These are phyloP conservation scores for Penium margaritaceum DNA, from an alignment of 139 green algal genomes.

Conservation along the genomic window DNA sequence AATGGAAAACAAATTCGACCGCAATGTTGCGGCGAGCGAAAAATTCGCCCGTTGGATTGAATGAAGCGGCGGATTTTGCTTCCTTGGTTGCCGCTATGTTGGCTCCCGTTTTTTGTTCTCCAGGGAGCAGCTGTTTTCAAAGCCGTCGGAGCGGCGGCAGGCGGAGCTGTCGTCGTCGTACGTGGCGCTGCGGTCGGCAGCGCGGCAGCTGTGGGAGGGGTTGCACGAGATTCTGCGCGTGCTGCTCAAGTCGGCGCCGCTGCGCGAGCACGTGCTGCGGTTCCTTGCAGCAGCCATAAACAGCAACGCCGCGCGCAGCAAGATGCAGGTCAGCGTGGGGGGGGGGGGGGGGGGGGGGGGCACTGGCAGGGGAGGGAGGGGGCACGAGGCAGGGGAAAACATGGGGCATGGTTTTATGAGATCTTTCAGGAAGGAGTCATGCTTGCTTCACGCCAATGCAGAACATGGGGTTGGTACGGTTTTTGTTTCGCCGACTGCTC, in stretches of 20 bases:
- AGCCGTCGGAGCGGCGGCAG: slow-evolving; percentile 23
- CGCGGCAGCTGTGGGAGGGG: slow-evolving; percentile 41
- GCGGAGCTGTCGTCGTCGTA: slow-evolving; percentile 41
- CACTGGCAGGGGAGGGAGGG: neutral
- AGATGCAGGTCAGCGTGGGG: slow-evolving; percentile 59
- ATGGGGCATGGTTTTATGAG: too few species aligned
- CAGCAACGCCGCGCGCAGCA: slow-evolving; percentile 69
- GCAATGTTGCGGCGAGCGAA: too few species aligned
- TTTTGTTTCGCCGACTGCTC: too few species aligned
- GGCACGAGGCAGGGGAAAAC: neutral
- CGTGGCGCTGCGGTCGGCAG: slow-evolving; percentile 53
- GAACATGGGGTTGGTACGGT: too few species aligned
- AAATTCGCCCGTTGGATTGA: too few species aligned
- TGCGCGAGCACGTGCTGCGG: slow-evolving; percentile 60
- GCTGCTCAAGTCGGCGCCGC: slow-evolving; percentile 62
- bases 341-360: neutral
- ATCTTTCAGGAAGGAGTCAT: too few species aligned
- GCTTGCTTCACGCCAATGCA: too few species aligned
- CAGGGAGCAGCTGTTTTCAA: slow-evolving; percentile 39
- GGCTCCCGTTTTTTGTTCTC: too few species aligned
- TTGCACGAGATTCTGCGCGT: slow-evolving; percentile 57
- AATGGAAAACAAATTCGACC: too few species aligned
- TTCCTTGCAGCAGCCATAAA: slow-evolving; percentile 68
- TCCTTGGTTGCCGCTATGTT: too few species aligned
- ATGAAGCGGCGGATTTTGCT: too few species aligned